Base-by-base conservation (phyloP, 2,329 filamentous ascomycete species). In the Lomentospora prolificans region DNA sequence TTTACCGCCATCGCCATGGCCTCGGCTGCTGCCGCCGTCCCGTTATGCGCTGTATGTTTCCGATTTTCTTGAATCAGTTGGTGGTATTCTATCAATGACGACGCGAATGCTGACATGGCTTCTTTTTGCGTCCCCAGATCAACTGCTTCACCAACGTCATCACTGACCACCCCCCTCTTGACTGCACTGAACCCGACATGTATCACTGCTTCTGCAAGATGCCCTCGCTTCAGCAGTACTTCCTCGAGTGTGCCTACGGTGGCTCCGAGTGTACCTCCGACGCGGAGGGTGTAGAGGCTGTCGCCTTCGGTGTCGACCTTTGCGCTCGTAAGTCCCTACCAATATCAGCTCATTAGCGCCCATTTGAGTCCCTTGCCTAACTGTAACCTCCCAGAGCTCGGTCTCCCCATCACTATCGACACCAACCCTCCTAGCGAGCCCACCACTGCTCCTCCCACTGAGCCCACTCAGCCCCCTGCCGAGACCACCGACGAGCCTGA, bases 121-220 rank as follows among this genome's bases (percentile, higher is more conserved):
- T n/a, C 10, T 25, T 9, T 17, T 28, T 46, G n/a, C 12, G 9
- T 36, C 14, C 12, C 6, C 52, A 58, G 57, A 58, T 59, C 54
- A 58, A 51, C 58, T 67, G 65, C 57, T 66, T 67, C 59, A 59
- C 61, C 51, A 55, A 55, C 3, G 60, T 66, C 24, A 60, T 66
- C 55, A 63, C 61, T 12, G 65, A 65, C 17, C 60, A 63, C 31
- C 65, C 65, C 36, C 65, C 65, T 0, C 58, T 61, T 19, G 57
- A 57, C 3, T 66, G 65, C 54, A 67, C 62, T 48, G 65, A 67
- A 55, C 59, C 57, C n/a, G 64, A 61, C 27, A 66, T 65, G 60
- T 67, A 67, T 54, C 60, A 64, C 9, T 67, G 65, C 60, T 66
- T 66, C 61, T 66, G 65, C 57, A 64, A 62, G 8, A 60, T 58